Evolutionary conservation across 2,329 filamentous ascomycete species (phyloP).

Genomic region (Ceratocystis papillata): DNA sequence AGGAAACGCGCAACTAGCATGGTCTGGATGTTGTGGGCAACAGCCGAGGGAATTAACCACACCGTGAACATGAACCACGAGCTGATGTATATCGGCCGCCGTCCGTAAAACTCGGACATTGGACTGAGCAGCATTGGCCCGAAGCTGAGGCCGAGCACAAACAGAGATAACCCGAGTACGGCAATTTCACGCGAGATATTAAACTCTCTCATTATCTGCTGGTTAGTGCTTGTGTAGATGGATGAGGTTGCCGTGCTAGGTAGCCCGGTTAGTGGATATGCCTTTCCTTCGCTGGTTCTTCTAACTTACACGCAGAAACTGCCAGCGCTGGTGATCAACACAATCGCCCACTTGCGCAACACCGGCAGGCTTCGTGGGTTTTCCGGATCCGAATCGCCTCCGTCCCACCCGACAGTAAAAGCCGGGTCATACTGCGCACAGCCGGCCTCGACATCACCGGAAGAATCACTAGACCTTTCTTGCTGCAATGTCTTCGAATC

Average conservation of each 20-base stretch:
- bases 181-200: slow-evolving; percentile 58
- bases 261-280: slow-evolving; percentile 23
- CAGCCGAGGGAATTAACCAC: slow-evolving; percentile 70
- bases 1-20: slow-evolving; percentile 71
- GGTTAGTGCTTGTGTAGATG: slow-evolving; percentile 79
- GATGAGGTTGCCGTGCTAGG: slow-evolving; percentile 69
- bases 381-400: slow-evolving; percentile 56
- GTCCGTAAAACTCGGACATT: slow-evolving; percentile 68
- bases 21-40: slow-evolving; percentile 70
- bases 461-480: slow-evolving; percentile 37
- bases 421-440: not conserved
- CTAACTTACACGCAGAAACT: slow-evolving; percentile 70
- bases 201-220: slow-evolving; percentile 66
- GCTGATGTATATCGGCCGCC: slow-evolving; percentile 66
- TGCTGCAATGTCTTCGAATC: not conserved
- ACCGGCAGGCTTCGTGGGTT: slow-evolving; percentile 60
- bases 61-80: slow-evolving; percentile 66
- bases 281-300: not conserved
- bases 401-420: slow-evolving; percentile 66
- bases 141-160: slow-evolving; percentile 62
- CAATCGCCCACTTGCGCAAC: slow-evolving; percentile 67
- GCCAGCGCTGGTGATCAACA: slow-evolving; percentile 59
- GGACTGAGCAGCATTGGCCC: slow-evolving; percentile 55
- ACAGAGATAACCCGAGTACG: slow-evolving; percentile 69
- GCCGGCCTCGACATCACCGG: slow-evolving; percentile 26